Percentiles rank a stretch among this genome's conserved stretches.
phyloP scores from a whole-genome alignment of 148 eudicot genomes.

The Beta vulgaris region DNA sequence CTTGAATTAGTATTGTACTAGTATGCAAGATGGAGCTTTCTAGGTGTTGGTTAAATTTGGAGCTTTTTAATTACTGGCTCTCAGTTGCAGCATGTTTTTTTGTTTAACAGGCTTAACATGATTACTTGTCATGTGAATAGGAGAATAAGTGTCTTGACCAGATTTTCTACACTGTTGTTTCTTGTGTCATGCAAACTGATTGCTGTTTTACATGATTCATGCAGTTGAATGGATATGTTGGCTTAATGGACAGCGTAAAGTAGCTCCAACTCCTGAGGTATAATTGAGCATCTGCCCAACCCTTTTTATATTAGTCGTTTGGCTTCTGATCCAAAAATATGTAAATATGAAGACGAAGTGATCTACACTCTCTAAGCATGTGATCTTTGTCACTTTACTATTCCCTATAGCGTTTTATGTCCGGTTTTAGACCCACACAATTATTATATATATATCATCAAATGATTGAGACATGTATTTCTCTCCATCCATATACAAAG shows the following conservation, averaged over 20 bases:
- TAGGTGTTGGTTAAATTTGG: background rate
- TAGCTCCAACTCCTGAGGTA: conserved; percentile 92
- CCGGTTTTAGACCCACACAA: background rate
- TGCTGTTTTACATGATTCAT: conserved; percentile 18
- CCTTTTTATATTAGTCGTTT: conserved; percentile 3
- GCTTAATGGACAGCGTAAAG: conserved; percentile 94
- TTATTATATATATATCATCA: background rate
- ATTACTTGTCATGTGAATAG: background rate
- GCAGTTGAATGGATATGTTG: conserved; percentile 99
- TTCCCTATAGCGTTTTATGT: background rate
- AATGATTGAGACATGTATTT: background rate
- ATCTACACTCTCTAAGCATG: background rate
- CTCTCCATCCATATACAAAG: background rate
- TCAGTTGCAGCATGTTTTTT: background rate
- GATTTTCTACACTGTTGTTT: background rate
- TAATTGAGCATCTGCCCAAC: conserved; percentile 9
- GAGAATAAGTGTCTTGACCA: background rate
- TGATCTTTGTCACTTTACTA: background rate
- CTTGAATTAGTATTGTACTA: background rate
- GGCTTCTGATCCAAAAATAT: background rate
- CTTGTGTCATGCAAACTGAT: conserved; percentile 9
- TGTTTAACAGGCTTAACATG: background rate
- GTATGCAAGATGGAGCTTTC: conserved; percentile 1
- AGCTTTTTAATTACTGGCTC: background rate
- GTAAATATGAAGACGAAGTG: too few relatives aligned